Percentiles rank a stretch among this genome's conserved stretches.
Conservation (phyloP, 805 yeast species). For the Candida insectorum region DNA sequence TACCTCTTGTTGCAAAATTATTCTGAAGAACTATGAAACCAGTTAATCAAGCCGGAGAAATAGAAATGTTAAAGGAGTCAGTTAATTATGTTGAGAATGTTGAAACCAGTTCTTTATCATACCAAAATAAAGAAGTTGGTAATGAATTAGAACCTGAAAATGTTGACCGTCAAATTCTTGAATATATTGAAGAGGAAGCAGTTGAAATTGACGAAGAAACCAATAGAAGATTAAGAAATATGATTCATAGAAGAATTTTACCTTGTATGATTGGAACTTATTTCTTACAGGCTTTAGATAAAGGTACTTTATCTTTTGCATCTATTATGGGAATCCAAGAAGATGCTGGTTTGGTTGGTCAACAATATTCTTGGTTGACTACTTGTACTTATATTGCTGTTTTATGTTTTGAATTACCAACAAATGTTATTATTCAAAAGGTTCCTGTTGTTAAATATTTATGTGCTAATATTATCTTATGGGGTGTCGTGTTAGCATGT, state of each 20-base stretch:
- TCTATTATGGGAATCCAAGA: conserved; percentile 61
- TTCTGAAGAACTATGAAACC: too few relatives aligned
- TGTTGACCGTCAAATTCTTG: conserved; percentile 13
- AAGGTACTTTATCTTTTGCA: conserved; percentile 54
- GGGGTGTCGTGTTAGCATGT: conserved; percentile 53
- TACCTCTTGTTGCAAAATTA: too few relatives aligned
- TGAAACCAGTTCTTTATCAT: conserved; percentile 2
- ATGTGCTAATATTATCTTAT: conserved; percentile 42
- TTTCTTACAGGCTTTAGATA: conserved; percentile 56
- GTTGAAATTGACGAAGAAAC: conserved; percentile 21
- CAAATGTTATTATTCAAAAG: conserved; percentile 24
- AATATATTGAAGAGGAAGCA: conserved; percentile 16
- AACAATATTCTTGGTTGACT: conserved; percentile 49
- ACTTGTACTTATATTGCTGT: conserved; percentile 53
- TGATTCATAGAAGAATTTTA: conserved; percentile 29
- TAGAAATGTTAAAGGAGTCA: conserved; percentile 8
- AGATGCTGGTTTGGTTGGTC: conserved; percentile 35
- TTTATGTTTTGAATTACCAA: conserved; percentile 50
- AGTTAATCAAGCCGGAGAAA: too few relatives aligned
- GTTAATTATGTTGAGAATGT: conserved; percentile 7
- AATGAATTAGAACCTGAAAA: conserved; percentile 7
- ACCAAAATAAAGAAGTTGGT: conserved; percentile 4
- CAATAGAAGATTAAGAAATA: too few relatives aligned
- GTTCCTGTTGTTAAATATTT: conserved; percentile 52
- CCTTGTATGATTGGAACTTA: conserved; percentile 52